Conservation (phyloP, 2,329 filamentous ascomycete species). For the Ramularia collo-cygni region DNA sequence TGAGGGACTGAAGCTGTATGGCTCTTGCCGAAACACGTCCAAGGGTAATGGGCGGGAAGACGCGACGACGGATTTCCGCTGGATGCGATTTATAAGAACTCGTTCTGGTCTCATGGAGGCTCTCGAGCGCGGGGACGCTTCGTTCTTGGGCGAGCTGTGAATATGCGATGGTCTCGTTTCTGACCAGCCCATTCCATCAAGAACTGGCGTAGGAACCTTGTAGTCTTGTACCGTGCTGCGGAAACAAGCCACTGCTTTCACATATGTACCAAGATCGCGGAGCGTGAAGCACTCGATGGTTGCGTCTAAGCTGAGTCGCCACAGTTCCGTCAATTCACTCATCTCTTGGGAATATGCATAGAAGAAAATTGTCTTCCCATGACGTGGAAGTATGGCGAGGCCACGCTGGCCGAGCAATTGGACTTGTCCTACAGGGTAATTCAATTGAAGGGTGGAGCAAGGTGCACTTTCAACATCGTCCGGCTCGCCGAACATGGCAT, state of each 20-base stretch:
- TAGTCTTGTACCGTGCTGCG: constrained; percentile 11
- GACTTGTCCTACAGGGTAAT: constrained; percentile 8
- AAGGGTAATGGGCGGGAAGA: not conserved
- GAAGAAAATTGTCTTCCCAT: constrained; percentile 16
- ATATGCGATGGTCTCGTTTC: not conserved
- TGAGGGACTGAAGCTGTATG: constrained; percentile 1
- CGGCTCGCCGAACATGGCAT: constrained; percentile 16
- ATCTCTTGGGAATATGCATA: constrained; percentile 17
- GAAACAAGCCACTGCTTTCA: constrained; percentile 12
- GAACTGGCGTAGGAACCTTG: constrained; percentile 14
- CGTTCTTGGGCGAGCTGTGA: not conserved
- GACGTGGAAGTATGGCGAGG: constrained; percentile 16
- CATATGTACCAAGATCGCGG: constrained; percentile 4
- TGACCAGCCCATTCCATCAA: constrained; percentile 18
- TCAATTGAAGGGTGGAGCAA: constrained; percentile 8
- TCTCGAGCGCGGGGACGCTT: too few species aligned
- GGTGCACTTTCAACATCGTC: constrained; percentile 13
- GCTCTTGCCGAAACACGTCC: not conserved
- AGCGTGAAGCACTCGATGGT: constrained; percentile 16
- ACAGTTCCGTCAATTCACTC: constrained; percentile 14
- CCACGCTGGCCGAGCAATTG: constrained; percentile 21
- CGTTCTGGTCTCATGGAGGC: constrained; percentile 1
- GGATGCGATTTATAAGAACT: not conserved
- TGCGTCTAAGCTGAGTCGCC: constrained; percentile 14
- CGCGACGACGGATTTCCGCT: not conserved